Conservation (phyloP, 2,329 filamentous ascomycete genomes). For the Rasamsonia emersonii region DNA sequence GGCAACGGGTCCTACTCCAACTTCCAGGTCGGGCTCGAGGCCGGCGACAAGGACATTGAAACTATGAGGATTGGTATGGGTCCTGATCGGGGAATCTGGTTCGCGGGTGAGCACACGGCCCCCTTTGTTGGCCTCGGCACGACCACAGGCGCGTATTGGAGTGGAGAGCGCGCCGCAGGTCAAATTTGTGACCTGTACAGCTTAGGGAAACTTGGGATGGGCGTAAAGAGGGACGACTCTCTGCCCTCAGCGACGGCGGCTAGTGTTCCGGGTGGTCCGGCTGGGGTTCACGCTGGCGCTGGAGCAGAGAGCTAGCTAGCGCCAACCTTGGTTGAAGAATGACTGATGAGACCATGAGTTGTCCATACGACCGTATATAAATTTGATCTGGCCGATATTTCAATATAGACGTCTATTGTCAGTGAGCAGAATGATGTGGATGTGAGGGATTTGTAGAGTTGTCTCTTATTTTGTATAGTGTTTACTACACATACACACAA, state of each 20-base stretch:
- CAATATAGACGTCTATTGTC: no score
- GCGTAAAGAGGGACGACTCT: constrained; percentile 21
- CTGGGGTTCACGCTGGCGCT: no score
- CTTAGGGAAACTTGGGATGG: constrained; percentile 17
- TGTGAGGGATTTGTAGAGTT: no score
- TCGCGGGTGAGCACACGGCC: constrained; percentile 84
- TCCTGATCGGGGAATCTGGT: constrained; percentile 60
- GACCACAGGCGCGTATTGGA: constrained; percentile 86
- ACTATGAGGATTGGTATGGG: constrained; percentile 43
- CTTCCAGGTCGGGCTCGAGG: constrained; percentile 66
- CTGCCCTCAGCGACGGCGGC: constrained; percentile 22
- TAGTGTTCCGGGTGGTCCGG: no score
- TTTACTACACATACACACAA: no score
- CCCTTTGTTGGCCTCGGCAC: constrained; percentile 86
- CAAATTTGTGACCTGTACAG: constrained; percentile 34
- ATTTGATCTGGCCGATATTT: no score
- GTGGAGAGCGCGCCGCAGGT: constrained; percentile 67
- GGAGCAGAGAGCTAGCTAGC: no score
- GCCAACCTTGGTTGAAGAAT: no score
- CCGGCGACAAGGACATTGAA: constrained; percentile 65
- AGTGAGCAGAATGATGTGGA: no score
- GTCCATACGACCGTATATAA: no score
- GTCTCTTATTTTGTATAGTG: no score
- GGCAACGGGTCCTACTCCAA: constrained; percentile 79
- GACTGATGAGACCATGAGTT: no score